Evolutionary conservation across 2,329 filamentous ascomycete genomes (phyloP), one percentile per base, ranked within the genome.

Genomic region (Bimuria novae-zelandiae): DNA sequence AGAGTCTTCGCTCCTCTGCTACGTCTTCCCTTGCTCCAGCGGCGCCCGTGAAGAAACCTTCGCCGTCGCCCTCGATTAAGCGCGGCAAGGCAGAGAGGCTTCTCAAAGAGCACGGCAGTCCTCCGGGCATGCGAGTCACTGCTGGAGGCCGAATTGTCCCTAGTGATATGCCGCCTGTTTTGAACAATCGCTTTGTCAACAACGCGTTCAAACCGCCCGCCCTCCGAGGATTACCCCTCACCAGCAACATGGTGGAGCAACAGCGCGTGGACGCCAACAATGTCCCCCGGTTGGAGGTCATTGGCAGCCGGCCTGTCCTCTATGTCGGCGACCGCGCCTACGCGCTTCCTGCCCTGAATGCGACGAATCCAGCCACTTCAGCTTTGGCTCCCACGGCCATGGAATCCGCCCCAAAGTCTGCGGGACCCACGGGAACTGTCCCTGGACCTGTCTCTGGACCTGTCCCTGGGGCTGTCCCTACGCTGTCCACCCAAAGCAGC

Each of bases 121-220:
- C 79, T 30, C 77, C 76, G 19, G 77, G 79, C 52, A 67, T 81
- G 50, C 76, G 79, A 51, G 79, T 81, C 37, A 81, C 79, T 43
- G 79, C 79, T 55, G 79, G 79, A 33, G 79, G 79, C n/a, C 75
- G 78, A 16, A 76, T 81, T 55, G 79, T 81, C n/a, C 78, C 79
- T 12, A 79, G 74, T 46, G 79, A 75, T 53, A 63, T 73, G 44
- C 65, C 65, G 37, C 67, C 65, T n/a, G 57, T 74, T 22, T 59
- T 60, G 37, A 66, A 62, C 47, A 55, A 65, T 17, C 65, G 68
- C 49, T 70, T 66, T 53, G 62, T 59, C 50, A 66, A 70, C 62
- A 69, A 62, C 54, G 61, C 58, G 42, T 64, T 66, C 60, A 69
- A 63, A 41, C 54, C 63, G 12, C 62, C 63, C 39, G 35, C 59